Evolutionary conservation across 768 basidiomycete genomes (phyloP).

Genomic region (Suillus subalutaceus): DNA sequence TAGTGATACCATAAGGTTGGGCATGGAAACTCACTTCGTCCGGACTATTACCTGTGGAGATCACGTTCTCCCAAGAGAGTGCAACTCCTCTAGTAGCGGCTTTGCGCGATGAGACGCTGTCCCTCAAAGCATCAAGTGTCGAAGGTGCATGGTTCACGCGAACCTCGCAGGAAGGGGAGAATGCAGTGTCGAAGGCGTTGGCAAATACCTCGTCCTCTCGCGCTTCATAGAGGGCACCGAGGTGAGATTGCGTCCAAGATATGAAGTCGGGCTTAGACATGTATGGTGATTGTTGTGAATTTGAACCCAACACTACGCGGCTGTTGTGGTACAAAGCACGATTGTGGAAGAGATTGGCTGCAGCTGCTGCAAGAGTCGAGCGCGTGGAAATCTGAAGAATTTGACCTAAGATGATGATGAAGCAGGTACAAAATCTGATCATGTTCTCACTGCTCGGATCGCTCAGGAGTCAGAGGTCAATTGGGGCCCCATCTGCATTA

Average conservation of each 20-base stretch:
- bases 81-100: conserved; percentile 21
- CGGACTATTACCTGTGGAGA: conserved; percentile 30
- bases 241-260: conserved; percentile 33
- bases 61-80: conserved; percentile 39
- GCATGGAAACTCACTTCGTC: conserved; percentile 22
- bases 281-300: conserved; percentile 4
- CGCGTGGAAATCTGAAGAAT: conserved; percentile 5
- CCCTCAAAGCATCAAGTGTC: conserved; percentile 30
- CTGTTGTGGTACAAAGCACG: conserved; percentile 1
- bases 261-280: conserved; percentile 11
- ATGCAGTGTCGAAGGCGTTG: conserved; percentile 30
- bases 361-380: not conserved
- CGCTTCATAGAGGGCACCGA: conserved; percentile 32
- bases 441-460: not conserved
- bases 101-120: conserved; percentile 26
- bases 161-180: conserved; percentile 38
- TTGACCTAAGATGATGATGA: not conserved
- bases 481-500: too few species aligned
- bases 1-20: too few species aligned
- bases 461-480: too few species aligned
- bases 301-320: not conserved
- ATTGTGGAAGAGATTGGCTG: conserved; percentile 5
- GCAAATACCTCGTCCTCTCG: conserved; percentile 16
- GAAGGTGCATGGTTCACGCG: conserved; percentile 32
- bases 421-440: not conserved